Evolutionary conservation across 306 rosid genomes (phyloP).

Genomic region (Coriaria nepalensis): DNA sequence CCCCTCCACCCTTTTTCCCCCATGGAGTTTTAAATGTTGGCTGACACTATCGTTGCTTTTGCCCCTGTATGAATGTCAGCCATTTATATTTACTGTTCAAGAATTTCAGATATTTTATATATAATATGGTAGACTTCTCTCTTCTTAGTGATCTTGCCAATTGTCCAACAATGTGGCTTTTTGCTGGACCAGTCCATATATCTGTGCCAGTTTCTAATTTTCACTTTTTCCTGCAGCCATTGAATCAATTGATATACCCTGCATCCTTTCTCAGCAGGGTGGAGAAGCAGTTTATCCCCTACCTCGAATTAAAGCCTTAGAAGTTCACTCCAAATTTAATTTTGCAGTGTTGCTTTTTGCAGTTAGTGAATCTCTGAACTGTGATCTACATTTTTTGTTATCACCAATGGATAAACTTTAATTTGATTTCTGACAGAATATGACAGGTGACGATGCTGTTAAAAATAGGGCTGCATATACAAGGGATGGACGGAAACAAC

Average conservation of each 20-base stretch:
- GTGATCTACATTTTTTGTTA: conserved; percentile 7
- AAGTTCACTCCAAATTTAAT: conserved; percentile 87
- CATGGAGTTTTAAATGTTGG: neutral
- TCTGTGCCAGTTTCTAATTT: conserved; percentile 7
- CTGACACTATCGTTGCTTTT: no score
- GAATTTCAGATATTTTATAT: no score
- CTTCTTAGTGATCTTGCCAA: no score
- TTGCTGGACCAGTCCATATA: conserved; percentile 4
- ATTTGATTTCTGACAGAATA: conserved; percentile 35
- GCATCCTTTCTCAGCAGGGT: conserved; percentile 94
- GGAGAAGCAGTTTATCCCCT: conserved; percentile 95
- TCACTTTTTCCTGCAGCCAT: conserved; percentile 50
- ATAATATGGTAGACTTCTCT: no score
- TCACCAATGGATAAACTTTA: no score
- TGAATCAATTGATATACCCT: conserved; percentile 89
- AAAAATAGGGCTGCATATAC: conserved; percentile 49
- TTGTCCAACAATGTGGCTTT: neutral
- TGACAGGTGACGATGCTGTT: conserved; percentile 51
- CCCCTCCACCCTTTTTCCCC: neutral
- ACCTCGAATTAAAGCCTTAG: conserved; percentile 66
- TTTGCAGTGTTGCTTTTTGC: conserved; percentile 76
- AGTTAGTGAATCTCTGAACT: conserved; percentile 38
- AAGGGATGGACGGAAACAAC: conserved; percentile 91
- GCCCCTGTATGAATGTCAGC: no score
- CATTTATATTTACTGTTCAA: no score